Evolutionary conservation across 2,329 filamentous ascomycete species (phyloP).

Genomic region (Penicillium sumatraense): DNA sequence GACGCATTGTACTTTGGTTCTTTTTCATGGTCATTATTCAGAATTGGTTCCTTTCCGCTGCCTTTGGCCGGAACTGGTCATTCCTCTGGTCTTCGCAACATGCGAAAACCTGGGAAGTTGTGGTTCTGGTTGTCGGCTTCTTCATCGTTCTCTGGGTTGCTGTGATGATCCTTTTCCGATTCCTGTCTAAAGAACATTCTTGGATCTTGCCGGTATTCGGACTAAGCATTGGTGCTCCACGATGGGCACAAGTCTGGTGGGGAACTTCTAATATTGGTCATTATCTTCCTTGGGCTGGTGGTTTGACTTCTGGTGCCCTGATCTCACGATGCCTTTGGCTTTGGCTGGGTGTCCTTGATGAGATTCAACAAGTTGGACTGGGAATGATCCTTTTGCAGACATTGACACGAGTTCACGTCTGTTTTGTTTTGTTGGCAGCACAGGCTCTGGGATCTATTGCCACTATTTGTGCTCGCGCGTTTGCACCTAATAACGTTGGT

Average conservation of each 20-base stretch:
- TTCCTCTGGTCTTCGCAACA: constrained; percentile 64
- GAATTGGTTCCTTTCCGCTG: constrained; percentile 69
- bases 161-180: constrained; percentile 53
- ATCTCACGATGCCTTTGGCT: constrained; percentile 65
- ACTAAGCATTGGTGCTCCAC: constrained; percentile 66
- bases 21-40: constrained; percentile 66
- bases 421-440: constrained; percentile 62
- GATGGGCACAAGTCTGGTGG: constrained; percentile 73
- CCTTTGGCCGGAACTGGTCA: constrained; percentile 69
- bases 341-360: constrained; percentile 69
- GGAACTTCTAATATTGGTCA: constrained; percentile 63
- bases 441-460: constrained; percentile 67
- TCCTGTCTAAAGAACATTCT: constrained; percentile 62
- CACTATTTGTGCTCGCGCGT: constrained; percentile 65
- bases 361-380: constrained; percentile 68
- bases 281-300: constrained; percentile 64
- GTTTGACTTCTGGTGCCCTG: constrained; percentile 59
- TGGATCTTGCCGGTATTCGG: constrained; percentile 72
- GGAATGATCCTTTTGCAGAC: constrained; percentile 71
- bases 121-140: constrained; percentile 54
- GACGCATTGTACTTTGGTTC: constrained; percentile 71
- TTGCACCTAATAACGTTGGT: constrained; percentile 63
- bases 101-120: constrained; percentile 60
- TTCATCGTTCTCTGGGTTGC: constrained; percentile 62
- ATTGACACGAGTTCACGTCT: constrained; percentile 66